A percentile compares a stretch with the other conserved stretches of the same genome.
Conservation (phyloP, 208 protist genomes). For the Trypanosoma platydactyli region DNA sequence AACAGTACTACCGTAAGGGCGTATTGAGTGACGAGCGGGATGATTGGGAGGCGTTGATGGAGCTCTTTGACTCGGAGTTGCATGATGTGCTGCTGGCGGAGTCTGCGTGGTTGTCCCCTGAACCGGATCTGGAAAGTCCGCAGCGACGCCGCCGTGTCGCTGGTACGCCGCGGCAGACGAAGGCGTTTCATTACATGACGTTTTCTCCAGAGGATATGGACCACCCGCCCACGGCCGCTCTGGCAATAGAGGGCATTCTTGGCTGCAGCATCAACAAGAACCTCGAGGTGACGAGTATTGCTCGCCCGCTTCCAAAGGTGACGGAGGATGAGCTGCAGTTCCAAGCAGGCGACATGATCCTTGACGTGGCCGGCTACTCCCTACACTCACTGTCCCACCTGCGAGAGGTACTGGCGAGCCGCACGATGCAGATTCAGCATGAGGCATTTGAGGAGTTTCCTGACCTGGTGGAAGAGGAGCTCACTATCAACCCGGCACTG, state of each 20-base stretch:
- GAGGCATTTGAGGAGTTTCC: slow-evolving; percentile 80
- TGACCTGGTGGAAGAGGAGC: slow-evolving; percentile 51
- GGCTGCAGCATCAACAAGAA: slow-evolving; percentile 88
- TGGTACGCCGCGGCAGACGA: slow-evolving; percentile 51
- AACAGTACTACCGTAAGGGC: slow-evolving; percentile 70
- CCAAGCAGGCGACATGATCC: slow-evolving; percentile 88
- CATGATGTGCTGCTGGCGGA: slow-evolving; percentile 48
- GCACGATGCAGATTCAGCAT: slow-evolving; percentile 79
- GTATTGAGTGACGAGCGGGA: slow-evolving; percentile 72
- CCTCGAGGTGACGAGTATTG: slow-evolving; percentile 81
- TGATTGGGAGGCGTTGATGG: slow-evolving; percentile 59
- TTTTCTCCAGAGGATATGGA: slow-evolving; percentile 87
- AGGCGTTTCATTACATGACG: slow-evolving; percentile 89
- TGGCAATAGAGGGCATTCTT: slow-evolving; percentile 80
- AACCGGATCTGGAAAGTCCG: slow-evolving; percentile 27
- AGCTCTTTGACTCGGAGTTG: slow-evolving; percentile 53
- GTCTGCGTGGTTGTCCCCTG: slow-evolving; percentile 24
- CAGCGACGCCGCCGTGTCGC: slow-evolving; percentile 46
- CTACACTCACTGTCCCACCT: slow-evolving; percentile 87
- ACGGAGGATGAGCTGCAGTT: slow-evolving; percentile 74
- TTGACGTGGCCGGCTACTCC: slow-evolving; percentile 78
- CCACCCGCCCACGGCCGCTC: slow-evolving; percentile 63
- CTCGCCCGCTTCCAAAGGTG: slow-evolving; percentile 61
- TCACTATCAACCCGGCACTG: slow-evolving; percentile 70
- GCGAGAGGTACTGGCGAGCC: slow-evolving; percentile 75